Percentiles rank a stretch among this genome's conserved stretches.
phyloP scores from a whole-genome alignment of 2,329 filamentous ascomycete genomes.

The Emmonsia crescens region DNA sequence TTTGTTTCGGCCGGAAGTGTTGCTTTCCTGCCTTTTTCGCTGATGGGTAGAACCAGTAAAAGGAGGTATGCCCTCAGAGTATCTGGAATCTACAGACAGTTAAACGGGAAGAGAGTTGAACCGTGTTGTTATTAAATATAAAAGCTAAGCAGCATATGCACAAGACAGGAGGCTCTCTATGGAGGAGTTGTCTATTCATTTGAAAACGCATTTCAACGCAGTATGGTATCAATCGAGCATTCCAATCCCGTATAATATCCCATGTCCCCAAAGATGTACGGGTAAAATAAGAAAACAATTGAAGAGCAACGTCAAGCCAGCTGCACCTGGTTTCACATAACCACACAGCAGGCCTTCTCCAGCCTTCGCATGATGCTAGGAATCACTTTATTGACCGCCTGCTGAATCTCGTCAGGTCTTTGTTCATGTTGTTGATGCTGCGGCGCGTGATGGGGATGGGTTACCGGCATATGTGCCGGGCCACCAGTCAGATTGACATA shows the following conservation, averaged over 20 bases:
- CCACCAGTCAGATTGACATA: slow-evolving; percentile 78
- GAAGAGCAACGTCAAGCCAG: slow-evolving; percentile 77
- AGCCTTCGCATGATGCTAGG: slow-evolving; percentile 53
- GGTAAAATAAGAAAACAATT: neutral
- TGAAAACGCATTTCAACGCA: neutral
- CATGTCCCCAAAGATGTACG: slow-evolving; percentile 29
- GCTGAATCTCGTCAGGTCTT: slow-evolving; percentile 47
- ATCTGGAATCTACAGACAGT: too few relatives aligned
- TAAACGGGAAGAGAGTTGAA: too few relatives aligned
- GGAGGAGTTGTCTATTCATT: slow-evolving; percentile 35
- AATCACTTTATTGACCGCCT: slow-evolving; percentile 51
- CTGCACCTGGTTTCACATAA: slow-evolving; percentile 52
- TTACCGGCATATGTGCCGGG: slow-evolving; percentile 42
- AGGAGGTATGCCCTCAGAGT: too few relatives aligned
- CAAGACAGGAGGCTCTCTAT: neutral
- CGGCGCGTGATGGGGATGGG: slow-evolving; percentile 25
- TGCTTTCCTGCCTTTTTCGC: too few relatives aligned
- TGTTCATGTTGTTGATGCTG: slow-evolving; percentile 38
- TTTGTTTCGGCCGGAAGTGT: too few relatives aligned
- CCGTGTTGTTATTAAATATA: neutral
- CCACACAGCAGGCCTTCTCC: slow-evolving; percentile 58
- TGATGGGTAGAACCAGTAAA: too few relatives aligned
- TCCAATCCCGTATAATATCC: slow-evolving; percentile 50
- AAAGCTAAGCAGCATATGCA: neutral
- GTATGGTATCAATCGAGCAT: neutral